Conservation (phyloP, 805 yeast species). For the Starmerella vaccinii region DNA sequence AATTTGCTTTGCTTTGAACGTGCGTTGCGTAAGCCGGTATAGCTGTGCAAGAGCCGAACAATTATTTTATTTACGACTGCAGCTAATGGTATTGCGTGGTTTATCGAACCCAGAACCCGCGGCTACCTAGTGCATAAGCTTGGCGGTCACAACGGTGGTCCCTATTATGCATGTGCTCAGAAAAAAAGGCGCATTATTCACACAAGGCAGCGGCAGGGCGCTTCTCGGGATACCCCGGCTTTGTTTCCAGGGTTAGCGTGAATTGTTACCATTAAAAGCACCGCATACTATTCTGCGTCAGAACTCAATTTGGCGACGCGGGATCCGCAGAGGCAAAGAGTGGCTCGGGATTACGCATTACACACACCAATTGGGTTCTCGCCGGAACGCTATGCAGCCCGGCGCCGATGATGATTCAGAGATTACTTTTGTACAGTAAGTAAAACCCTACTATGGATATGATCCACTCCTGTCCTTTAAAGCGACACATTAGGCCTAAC, state of each 20-base stretch:
- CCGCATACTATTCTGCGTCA: no score
- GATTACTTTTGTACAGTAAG: not conserved
- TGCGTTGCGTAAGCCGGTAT: not conserved
- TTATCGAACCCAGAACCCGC: not conserved
- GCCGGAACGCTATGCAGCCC: not conserved
- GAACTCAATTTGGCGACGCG: no score
- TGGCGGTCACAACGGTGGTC: not conserved
- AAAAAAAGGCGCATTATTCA: no score
- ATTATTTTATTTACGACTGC: not conserved
- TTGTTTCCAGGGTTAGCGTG: no score
- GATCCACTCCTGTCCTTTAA: constrained; percentile 7
- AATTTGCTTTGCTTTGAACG: not conserved
- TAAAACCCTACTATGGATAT: constrained; percentile 2
- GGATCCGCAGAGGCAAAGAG: no score
- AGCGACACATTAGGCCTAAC: constrained; percentile 2
- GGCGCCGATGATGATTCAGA: constrained; percentile 5
- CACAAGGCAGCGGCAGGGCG: no score
- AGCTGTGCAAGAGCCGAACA: not conserved
- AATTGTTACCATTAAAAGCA: no score
- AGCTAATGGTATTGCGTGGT: not conserved
- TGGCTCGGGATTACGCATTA: no score
- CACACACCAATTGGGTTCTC: not conserved
- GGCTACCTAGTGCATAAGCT: not conserved
- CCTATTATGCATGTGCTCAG: not conserved
- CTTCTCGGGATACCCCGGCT: no score